Conservation (phyloP, 2,329 filamentous ascomycete genomes). For the Fusarium buharicum region DNA sequence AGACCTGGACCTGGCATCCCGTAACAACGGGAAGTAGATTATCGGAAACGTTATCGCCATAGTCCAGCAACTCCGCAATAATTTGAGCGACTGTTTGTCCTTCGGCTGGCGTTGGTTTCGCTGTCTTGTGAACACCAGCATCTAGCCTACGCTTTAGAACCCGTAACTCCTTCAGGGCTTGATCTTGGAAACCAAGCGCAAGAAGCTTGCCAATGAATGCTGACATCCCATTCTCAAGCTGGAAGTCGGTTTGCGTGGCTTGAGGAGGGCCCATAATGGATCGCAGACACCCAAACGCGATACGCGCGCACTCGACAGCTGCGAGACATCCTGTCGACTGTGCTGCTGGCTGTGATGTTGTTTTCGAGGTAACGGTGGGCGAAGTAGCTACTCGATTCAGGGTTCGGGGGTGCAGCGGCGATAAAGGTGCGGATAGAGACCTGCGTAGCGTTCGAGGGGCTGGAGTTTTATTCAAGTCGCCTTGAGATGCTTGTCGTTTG, state of each 20-base stretch:
- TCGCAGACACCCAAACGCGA: slow-evolving; percentile 73
- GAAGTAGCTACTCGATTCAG: slow-evolving; percentile 70
- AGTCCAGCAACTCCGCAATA: slow-evolving; percentile 71
- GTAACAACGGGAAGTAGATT: slow-evolving; percentile 66
- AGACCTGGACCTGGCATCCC: slow-evolving; percentile 70
- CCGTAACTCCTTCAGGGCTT: slow-evolving; percentile 75
- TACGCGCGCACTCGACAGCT: slow-evolving; percentile 74
- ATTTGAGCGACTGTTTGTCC: slow-evolving; percentile 45
- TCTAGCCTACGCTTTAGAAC: slow-evolving; percentile 73
- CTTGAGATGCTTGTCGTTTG: slow-evolving; percentile 50
- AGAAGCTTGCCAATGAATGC: slow-evolving; percentile 74
- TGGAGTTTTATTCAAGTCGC: slow-evolving; percentile 50
- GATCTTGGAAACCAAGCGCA: slow-evolving; percentile 70
- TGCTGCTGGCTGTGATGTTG: slow-evolving; percentile 44
- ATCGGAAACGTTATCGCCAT: slow-evolving; percentile 58
- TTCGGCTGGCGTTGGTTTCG: slow-evolving; percentile 46
- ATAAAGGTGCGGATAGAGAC: slow-evolving; percentile 68
- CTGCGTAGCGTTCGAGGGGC: slow-evolving; percentile 59
- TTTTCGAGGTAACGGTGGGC: slow-evolving; percentile 54
- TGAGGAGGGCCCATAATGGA: slow-evolving; percentile 64
- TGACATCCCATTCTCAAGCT: slow-evolving; percentile 79
- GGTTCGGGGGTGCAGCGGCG: slow-evolving; percentile 69
- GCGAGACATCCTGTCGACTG: slow-evolving; percentile 62
- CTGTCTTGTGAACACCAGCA: slow-evolving; percentile 47
- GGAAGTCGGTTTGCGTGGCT: slow-evolving; percentile 68